Evolutionary conservation across 1,284 basidiomycete species (phyloP).

Genomic region (Apiotrichum laibachii): DNA sequence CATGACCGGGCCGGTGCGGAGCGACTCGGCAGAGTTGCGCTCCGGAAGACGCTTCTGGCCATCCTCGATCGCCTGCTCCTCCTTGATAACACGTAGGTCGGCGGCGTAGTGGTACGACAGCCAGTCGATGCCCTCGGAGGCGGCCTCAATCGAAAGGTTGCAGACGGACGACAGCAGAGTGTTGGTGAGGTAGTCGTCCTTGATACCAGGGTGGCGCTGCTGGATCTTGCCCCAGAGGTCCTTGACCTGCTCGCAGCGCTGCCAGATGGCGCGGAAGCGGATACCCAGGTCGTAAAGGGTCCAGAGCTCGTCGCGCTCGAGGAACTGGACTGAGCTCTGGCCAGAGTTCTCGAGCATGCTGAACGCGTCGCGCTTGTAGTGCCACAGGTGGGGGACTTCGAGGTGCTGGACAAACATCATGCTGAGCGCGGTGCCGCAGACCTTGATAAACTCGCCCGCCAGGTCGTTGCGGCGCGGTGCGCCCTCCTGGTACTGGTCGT

Average conservation of each 20-base stretch:
- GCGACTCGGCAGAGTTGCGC: constrained; percentile 26
- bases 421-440: constrained; percentile 75
- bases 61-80: constrained; percentile 65
- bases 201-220: constrained; percentile 36
- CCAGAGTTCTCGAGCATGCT: constrained; percentile 44
- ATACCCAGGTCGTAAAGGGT: constrained; percentile 78
- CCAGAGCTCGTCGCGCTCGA: constrained; percentile 80
- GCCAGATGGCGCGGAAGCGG: constrained; percentile 77
- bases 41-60: constrained; percentile 49
- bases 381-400: constrained; percentile 94
- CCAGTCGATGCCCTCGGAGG: constrained; percentile 91
- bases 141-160: constrained; percentile 68
- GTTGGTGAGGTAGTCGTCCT: constrained; percentile 40
- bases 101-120: constrained; percentile 71
- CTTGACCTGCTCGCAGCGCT: constrained; percentile 65
- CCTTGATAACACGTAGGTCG: constrained; percentile 64
- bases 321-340: constrained; percentile 57
- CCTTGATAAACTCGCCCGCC: constrained; percentile 68
- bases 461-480: constrained; percentile 55
- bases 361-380: constrained; percentile 74
- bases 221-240: constrained; percentile 60
- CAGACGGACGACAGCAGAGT: constrained; percentile 41
- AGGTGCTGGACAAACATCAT: constrained; percentile 82
- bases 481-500: constrained; percentile 52
- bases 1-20: constrained; percentile 41